These are phyloP conservation scores for Fusarium euwallaceae DNA, from an alignment of 2,329 filamentous ascomycete genomes.

Conservation along the genomic window DNA sequence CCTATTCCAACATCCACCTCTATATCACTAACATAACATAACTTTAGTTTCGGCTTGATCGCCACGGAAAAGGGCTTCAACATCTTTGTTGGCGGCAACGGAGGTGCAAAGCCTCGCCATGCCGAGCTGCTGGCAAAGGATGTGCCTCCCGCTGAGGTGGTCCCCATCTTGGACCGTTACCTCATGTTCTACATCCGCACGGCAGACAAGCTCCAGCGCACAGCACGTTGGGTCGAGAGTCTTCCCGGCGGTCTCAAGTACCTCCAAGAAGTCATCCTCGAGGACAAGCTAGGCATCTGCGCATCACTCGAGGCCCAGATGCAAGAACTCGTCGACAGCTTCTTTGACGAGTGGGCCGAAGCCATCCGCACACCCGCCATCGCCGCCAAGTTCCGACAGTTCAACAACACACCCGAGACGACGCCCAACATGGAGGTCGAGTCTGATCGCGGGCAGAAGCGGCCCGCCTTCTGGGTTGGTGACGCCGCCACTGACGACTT, in stretches of 20 bases:
- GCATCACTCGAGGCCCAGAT: slow-evolving; percentile 89
- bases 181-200: slow-evolving; percentile 95
- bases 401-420: slow-evolving; percentile 83
- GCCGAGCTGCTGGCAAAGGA: slow-evolving; percentile 88
- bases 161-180: slow-evolving; percentile 88
- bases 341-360: slow-evolving; percentile 94
- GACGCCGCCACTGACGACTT: slow-evolving; percentile 79
- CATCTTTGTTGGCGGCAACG: slow-evolving; percentile 90
- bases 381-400: slow-evolving; percentile 81
- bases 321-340: slow-evolving; percentile 84
- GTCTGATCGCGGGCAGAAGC: slow-evolving; percentile 77
- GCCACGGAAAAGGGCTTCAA: slow-evolving; percentile 95
- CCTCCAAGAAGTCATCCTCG: slow-evolving; percentile 83
- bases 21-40: slow-evolving; percentile 19
- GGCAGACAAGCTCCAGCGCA: slow-evolving; percentile 89
- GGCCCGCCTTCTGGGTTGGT: slow-evolving; percentile 83
- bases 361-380: slow-evolving; percentile 78
- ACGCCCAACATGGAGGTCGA: slow-evolving; percentile 78
- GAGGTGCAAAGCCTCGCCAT: slow-evolving; percentile 86
- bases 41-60: slow-evolving; percentile 82
- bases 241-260: slow-evolving; percentile 88
- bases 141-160: slow-evolving; percentile 83
- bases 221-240: slow-evolving; percentile 87
- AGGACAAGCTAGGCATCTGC: slow-evolving; percentile 89
- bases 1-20: not conserved